Evolutionary conservation across 768 basidiomycete species (phyloP), one percentile per base, ranked within the genome.

Genomic region (Sutorius australiensis): DNA sequence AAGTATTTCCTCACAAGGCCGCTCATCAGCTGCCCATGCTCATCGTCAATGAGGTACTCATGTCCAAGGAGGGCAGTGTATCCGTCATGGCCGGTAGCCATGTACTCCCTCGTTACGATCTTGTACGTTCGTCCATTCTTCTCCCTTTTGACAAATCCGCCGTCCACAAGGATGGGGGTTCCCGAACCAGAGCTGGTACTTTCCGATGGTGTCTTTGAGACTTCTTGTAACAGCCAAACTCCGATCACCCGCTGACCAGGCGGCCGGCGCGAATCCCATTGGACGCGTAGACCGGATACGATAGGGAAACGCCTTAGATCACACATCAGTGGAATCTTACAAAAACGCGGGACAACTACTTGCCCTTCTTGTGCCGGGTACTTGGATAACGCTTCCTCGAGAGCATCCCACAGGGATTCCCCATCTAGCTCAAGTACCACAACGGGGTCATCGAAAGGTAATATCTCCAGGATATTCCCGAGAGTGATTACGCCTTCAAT

Each of bases 331-430:
- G 10, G 19, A 33, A 45, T 36, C 2, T 0, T 8, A 40, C 33
- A 8, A 30, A n/a, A 14, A 31, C 12, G 34, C 0, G 19, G 24
- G 21, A 53, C 9, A n/a, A 44, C n/a, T 2, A 53, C 75, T 68
- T 55, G 83, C 92, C 93, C 93, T 78, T 95, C 93, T 69, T 93
- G 92, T 16, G 91, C 86, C 7, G 93, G 93, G 81, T 87, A 95
- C 48, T 80, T 89, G 53, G 73, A 74, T 6, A 97, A 72, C 6
- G 82, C 80, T 11, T 75, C 75, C 63, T 97, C 93, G 33, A 95
- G 58, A 0, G 86, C 83, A 38, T 82, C 83, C 89, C 91, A 94
- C 40, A 95, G 77, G 0, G 83, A 75, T 58, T 79, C 76, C 2
- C 93, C 92, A 57, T 90, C 83, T 14, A 95, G 67, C 66, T 93